Evolutionary conservation across 2,329 filamentous ascomycete genomes (phyloP).

Genomic region (Fusarium sp.): DNA sequence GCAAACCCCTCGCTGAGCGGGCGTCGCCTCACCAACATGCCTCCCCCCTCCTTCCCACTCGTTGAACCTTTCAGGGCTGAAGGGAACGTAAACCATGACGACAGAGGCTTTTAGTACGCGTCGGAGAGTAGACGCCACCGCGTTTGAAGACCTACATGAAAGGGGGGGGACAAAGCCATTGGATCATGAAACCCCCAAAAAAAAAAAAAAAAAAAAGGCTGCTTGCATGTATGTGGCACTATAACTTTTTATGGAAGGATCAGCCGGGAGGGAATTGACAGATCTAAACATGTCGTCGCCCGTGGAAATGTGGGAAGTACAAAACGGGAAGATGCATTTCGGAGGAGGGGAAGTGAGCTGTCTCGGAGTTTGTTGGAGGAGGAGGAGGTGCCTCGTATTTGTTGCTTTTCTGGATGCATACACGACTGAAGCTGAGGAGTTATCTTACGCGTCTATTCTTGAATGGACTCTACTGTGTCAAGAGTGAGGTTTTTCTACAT

Average conservation of each 20-base stretch:
- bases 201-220: not conserved
- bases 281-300: not conserved
- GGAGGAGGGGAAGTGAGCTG: not conserved
- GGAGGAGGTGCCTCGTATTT: not conserved
- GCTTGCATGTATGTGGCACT: not conserved
- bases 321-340: not conserved
- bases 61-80: not conserved
- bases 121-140: conserved; percentile 8
- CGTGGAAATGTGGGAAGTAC: not conserved
- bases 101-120: conserved; percentile 1
- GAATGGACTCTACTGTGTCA: not conserved
- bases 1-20: not conserved
- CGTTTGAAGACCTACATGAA: conserved; percentile 1
- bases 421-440: not conserved
- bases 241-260: not conserved
- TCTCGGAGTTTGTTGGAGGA: not conserved
- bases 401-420: not conserved
- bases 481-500: not conserved
- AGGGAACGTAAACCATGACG: conserved; percentile 4
- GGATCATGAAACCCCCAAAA: not conserved
- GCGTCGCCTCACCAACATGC: not conserved
- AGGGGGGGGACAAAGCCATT: not conserved
- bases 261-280: not conserved
- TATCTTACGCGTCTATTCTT: not conserved
- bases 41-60: not conserved